phyloP scores from a whole-genome alignment of 2,329 filamentous ascomycete species.

The Dryadomyces quercivorus region DNA sequence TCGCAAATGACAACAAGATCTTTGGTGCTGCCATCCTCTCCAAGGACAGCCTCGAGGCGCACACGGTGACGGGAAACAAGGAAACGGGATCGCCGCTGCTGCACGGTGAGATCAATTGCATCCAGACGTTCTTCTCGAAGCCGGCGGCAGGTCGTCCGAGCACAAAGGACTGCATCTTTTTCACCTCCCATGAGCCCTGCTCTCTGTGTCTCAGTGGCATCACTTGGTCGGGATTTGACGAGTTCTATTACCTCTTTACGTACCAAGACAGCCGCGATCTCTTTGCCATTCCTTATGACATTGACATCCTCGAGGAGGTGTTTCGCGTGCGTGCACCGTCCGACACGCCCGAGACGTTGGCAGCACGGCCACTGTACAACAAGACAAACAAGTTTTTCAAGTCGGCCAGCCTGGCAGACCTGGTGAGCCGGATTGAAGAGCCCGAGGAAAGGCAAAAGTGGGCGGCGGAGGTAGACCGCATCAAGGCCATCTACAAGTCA shows the following conservation, averaged over 20 bases:
- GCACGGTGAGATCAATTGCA: conserved; percentile 49
- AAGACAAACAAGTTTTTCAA: conserved; percentile 43
- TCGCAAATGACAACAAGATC: conserved; percentile 40
- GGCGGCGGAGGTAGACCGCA: conserved; percentile 28
- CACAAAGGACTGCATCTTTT: conserved; percentile 38
- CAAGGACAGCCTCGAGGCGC: conserved; percentile 24
- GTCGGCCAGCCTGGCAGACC: conserved; percentile 27
- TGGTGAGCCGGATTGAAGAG: conserved; percentile 25
- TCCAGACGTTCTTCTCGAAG: conserved; percentile 40
- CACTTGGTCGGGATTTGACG: conserved; percentile 43
- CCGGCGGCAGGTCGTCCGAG: conserved; percentile 19
- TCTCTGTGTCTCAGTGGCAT: conserved; percentile 45
- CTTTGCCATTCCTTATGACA: conserved; percentile 44
- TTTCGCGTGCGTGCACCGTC: conserved; percentile 32
- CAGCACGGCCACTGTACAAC: conserved; percentile 36
- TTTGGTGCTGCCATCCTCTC: conserved; percentile 44
- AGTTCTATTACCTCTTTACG: conserved; percentile 46
- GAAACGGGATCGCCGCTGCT: conserved; percentile 41
- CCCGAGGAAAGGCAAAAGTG: conserved; percentile 20
- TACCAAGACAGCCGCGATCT: conserved; percentile 45
- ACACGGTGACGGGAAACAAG: conserved; percentile 43
- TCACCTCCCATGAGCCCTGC: conserved; percentile 48
- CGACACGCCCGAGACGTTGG: conserved; percentile 26
- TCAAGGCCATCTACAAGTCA: conserved; percentile 35
- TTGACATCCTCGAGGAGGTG: conserved; percentile 42